Evolutionary conservation across 306 rosid species (phyloP).

Genomic region (Trifolium dubium): DNA sequence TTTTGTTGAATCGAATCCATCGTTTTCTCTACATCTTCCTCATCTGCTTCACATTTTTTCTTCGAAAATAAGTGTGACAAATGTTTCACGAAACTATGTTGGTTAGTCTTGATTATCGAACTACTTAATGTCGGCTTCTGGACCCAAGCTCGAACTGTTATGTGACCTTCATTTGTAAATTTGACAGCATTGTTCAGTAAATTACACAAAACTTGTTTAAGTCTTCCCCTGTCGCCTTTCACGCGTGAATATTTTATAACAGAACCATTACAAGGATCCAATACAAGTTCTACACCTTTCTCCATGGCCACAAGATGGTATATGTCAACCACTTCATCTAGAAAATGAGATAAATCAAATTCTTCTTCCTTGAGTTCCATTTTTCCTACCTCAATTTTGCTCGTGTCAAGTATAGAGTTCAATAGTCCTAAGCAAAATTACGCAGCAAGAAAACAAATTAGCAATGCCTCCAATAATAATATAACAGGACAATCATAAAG

Average conservation of each 20-base stretch:
- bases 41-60: slow-evolving; percentile 29
- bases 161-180: slow-evolving; percentile 67
- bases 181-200: slow-evolving; percentile 77
- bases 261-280: slow-evolving; percentile 71
- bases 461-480: background rate
- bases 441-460: slow-evolving; percentile 7
- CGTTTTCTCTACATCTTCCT: slow-evolving; percentile 45
- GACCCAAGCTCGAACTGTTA: slow-evolving; percentile 62
- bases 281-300: slow-evolving; percentile 69
- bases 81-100: slow-evolving; percentile 29
- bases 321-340: slow-evolving; percentile 72
- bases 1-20: slow-evolving; percentile 38
- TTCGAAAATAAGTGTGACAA: slow-evolving; percentile 45
- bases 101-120: slow-evolving; percentile 42
- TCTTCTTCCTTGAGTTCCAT: slow-evolving; percentile 75
- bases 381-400: slow-evolving; percentile 80
- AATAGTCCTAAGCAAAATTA: slow-evolving; percentile 52
- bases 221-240: slow-evolving; percentile 74
- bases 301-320: slow-evolving; percentile 58
- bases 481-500: background rate
- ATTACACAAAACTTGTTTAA: slow-evolving; percentile 69
- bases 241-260: slow-evolving; percentile 47
- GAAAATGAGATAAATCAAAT: slow-evolving; percentile 60
- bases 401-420: slow-evolving; percentile 73
- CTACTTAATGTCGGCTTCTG: slow-evolving; percentile 52